A percentile compares a stretch with the other conserved stretches of the same genome.
Evolutionary conservation across 2,329 filamentous ascomycete genomes (phyloP).

Genomic region (Colletotrichum viniferum): DNA sequence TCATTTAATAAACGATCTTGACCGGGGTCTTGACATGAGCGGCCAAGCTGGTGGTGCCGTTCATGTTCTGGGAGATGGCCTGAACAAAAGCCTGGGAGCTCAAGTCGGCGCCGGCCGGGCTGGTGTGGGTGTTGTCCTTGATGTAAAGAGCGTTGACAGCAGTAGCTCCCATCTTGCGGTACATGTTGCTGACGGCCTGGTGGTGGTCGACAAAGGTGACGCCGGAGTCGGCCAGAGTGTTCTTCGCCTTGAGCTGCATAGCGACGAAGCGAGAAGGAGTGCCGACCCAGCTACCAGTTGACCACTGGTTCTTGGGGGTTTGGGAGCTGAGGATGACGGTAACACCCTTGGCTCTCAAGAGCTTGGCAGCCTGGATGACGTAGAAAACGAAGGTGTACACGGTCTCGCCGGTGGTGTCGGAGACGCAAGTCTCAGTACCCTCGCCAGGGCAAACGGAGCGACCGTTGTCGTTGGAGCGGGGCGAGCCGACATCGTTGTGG

Average conservation of each 20-base stretch:
- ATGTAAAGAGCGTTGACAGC: constrained; percentile 60
- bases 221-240: constrained; percentile 30
- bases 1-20: constrained; percentile 15
- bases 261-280: constrained; percentile 57
- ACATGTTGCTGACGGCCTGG: constrained; percentile 58
- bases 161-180: constrained; percentile 51
- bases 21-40: constrained; percentile 27
- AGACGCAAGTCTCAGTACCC: constrained; percentile 58
- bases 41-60: constrained; percentile 30
- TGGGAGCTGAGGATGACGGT: constrained; percentile 63
- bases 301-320: constrained; percentile 65
- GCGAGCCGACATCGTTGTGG: constrained; percentile 71
- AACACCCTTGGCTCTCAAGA: constrained; percentile 61
- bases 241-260: constrained; percentile 45
- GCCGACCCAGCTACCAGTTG: constrained; percentile 56
- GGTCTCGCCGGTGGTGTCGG: constrained; percentile 51
- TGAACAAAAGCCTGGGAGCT: constrained; percentile 57
- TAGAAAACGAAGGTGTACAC: constrained; percentile 68
- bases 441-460: constrained; percentile 63
- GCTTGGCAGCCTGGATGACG: constrained; percentile 58
- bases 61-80: constrained; percentile 32
- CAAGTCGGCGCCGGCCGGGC: constrained; percentile 55
- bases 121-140: constrained; percentile 68
- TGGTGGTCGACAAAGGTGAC: constrained; percentile 65
- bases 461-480: constrained; percentile 62